Conservation (phyloP, 1,284 basidiomycete genomes). For the Ceratobasidium sp. region DNA sequence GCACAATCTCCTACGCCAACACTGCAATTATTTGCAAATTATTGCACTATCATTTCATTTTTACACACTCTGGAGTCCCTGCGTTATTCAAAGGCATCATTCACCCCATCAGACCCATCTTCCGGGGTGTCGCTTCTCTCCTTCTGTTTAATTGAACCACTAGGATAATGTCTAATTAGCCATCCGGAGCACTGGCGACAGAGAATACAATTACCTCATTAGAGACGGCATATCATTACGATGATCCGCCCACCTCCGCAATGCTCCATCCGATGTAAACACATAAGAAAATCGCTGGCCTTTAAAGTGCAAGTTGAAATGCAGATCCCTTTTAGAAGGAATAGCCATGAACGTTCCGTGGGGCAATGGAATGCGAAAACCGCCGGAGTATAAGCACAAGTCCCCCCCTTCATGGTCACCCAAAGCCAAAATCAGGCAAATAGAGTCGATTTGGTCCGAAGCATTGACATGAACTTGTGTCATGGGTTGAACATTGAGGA, state of each 20-base stretch:
- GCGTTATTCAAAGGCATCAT: no score
- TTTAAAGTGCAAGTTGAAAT: constrained; percentile 12
- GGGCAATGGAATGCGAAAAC: background rate
- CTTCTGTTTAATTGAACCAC: no score
- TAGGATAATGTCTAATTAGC: no score
- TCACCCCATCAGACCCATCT: no score
- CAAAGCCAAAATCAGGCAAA: constrained; percentile 5
- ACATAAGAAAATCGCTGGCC: constrained; percentile 8
- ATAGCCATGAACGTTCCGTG: background rate
- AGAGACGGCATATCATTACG: background rate
- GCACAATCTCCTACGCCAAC: no score
- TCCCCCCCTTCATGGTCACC: background rate
- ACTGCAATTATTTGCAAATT: no score
- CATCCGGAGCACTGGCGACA: no score
- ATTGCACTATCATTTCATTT: no score
- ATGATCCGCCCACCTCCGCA: background rate
- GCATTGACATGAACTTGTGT: background rate
- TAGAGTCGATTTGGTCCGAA: background rate
- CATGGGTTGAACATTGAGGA: background rate
- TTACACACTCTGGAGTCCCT: no score
- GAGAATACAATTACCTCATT: no score
- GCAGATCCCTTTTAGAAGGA: background rate
- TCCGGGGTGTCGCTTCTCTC: no score
- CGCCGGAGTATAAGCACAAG: background rate
- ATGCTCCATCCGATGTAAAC: background rate